Evolutionary conservation across 164 flowering plant genomes (phyloP), one percentile per base, ranked within the genome.

Genomic region (Magnolia officinalis): DNA sequence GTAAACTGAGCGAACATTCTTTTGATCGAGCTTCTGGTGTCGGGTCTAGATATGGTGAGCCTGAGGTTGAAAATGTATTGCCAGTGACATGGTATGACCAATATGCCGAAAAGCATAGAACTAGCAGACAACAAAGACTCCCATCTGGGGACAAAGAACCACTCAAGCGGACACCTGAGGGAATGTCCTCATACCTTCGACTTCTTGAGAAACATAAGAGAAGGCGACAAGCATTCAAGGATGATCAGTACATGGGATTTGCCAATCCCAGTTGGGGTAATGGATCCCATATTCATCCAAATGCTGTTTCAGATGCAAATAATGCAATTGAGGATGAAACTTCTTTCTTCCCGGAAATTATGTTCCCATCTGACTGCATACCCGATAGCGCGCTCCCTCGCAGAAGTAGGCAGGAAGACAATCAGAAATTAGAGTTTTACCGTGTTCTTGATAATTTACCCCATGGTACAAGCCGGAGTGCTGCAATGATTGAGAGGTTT

Each of bases 401-500:
- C 10, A 58, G 69, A 68, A 80, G n/a, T 70, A 70, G 82, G 71
- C 71, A 51, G 52, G 86, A 84, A 70, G 87, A 86, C 23, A 81
- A 73, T 37, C 86, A 70, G 49, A 93, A 89, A 77, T 67, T 89
- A 37, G 91, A 92, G 78, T 85, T 85, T 72, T 78, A 79, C 87
- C 96, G 97, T 19, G 89, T 94, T 84, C 85, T 96, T 82, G 99
- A 96, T 84, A 86, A 84, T 79, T 86, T 94, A 72, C 98, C 99
- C 6, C 76, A 21, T 78, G 84, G 85, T 63, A 77, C 82, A 79
- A 84, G 94, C 76, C 87, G 86, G 84, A 88, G 86, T 84, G 85
- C 94, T 80, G 90, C 90, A 72, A 88, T 90, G 97, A 89, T 92
- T 67, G 99, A 96, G 86, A 90, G 95, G 84, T 93, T 96, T 81